Evolutionary conservation across 2,329 filamentous ascomycete species (phyloP).

Genomic region (Ophiosphaerella narmari): DNA sequence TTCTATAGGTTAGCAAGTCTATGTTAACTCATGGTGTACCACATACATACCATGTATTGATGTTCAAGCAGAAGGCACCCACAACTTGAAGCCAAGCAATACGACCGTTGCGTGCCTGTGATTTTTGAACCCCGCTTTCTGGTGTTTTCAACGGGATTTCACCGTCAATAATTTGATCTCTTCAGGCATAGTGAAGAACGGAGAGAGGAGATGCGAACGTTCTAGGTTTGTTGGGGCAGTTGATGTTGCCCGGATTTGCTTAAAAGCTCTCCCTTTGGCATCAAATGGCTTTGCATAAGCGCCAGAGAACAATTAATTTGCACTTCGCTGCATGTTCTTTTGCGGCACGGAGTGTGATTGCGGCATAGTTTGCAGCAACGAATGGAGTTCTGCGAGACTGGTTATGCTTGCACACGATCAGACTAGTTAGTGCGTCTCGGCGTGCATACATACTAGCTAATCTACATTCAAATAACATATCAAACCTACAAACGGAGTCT

Average conservation of each 20-base stretch:
- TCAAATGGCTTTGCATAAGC: background rate
- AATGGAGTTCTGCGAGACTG: background rate
- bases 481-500: no score
- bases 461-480: no score
- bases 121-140: background rate
- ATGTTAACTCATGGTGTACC: no score
- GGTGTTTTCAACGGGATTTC: background rate
- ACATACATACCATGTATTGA: constrained; percentile 23
- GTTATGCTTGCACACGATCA: no score
- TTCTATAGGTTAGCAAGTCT: constrained; percentile 4
- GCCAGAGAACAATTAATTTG: background rate
- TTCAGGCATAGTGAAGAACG: background rate
- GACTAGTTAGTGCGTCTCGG: no score
- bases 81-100: constrained; percentile 3
- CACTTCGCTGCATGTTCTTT: background rate
- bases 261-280: background rate
- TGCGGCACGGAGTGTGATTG: background rate
- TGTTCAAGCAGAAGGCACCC: constrained; percentile 2
- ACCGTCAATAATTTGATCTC: background rate
- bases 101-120: background rate
- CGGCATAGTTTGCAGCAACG: background rate
- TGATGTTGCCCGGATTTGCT: background rate
- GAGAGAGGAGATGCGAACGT: background rate
- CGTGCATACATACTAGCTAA: no score
- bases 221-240: background rate